phyloP scores from a whole-genome alignment of 2,329 filamentous ascomycete species.

The Arthrocladium fulminans region DNA sequence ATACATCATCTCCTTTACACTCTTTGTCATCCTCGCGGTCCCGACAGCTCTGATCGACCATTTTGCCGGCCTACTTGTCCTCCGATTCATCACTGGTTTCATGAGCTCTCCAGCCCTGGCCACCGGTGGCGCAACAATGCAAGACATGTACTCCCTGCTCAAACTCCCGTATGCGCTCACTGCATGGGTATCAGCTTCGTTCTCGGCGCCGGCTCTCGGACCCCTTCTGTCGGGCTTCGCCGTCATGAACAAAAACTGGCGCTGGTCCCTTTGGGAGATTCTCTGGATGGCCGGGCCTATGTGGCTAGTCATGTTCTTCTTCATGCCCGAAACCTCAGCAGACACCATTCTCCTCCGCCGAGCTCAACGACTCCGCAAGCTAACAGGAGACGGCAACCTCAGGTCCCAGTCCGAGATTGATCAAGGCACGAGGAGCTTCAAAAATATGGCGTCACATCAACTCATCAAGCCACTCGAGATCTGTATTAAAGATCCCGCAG shows the following conservation, averaged over 20 bases:
- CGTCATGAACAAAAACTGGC: conserved; percentile 49
- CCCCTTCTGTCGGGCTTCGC: conserved; percentile 52
- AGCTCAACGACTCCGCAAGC: conserved; percentile 51
- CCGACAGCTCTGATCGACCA: conserved; percentile 55
- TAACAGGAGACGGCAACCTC: conserved; percentile 49
- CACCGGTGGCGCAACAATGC: conserved; percentile 42
- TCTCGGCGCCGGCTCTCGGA: conserved; percentile 23
- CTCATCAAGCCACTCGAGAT: conserved; percentile 51
- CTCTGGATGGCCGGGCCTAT: conserved; percentile 53
- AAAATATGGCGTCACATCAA: conserved; percentile 43
- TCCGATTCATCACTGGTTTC: conserved; percentile 58
- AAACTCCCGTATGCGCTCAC: conserved; percentile 51
- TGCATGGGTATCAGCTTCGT: conserved; percentile 45
- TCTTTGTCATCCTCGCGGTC: conserved; percentile 60
- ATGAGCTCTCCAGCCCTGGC: conserved; percentile 59
- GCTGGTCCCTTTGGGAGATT: conserved; percentile 53
- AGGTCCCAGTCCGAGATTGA: conserved; percentile 57
- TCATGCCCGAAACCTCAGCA: conserved; percentile 56
- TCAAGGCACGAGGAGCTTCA: conserved; percentile 44
- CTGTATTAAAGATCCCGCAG: conserved; percentile 52
- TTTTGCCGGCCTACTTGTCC: conserved; percentile 54
- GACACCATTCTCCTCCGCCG: conserved; percentile 54
- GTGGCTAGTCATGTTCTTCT: conserved; percentile 52
- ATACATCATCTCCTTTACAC: conserved; percentile 58
- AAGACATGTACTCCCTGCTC: conserved; percentile 44